Evolutionary conservation across 768 basidiomycete genomes (phyloP).

Genomic region (Fomitopsis pulvina): DNA sequence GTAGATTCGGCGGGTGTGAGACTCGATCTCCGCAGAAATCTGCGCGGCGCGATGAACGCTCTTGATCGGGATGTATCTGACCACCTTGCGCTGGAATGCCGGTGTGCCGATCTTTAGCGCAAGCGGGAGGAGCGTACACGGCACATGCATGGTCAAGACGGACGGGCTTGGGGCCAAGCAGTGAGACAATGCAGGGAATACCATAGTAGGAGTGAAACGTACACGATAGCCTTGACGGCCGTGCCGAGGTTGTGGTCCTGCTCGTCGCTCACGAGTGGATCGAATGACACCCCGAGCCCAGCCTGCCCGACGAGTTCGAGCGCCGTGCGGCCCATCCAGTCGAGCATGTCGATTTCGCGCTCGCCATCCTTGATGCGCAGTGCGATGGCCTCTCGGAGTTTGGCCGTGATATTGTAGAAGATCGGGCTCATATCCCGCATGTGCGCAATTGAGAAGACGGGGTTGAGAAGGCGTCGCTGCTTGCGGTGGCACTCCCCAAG

Average conservation of each 20-base stretch:
- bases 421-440: slow-evolving; percentile 15
- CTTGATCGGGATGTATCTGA: background rate
- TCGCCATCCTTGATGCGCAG: slow-evolving; percentile 1
- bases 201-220: background rate
- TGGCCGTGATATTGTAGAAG: slow-evolving; percentile 8
- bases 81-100: too few relatives aligned
- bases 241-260: slow-evolving; percentile 2
- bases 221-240: slow-evolving; percentile 2
- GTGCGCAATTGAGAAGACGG: slow-evolving; percentile 14
- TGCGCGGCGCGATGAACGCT: background rate
- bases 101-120: too few relatives aligned
- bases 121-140: too few relatives aligned
- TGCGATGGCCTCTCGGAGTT: slow-evolving; percentile 9
- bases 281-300: slow-evolving; percentile 37
- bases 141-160: too few relatives aligned
- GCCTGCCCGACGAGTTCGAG: slow-evolving; percentile 38
- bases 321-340: slow-evolving; percentile 23
- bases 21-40: background rate
- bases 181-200: background rate
- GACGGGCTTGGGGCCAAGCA: too few relatives aligned
- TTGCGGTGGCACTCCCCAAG: slow-evolving; percentile 9
- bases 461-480: slow-evolving; percentile 24
- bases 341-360: slow-evolving; percentile 17
- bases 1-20: background rate
- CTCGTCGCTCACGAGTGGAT: slow-evolving; percentile 27